phyloP scores from a whole-genome alignment of 352 stramenopile genomes.

The Albugo laibachii region DNA sequence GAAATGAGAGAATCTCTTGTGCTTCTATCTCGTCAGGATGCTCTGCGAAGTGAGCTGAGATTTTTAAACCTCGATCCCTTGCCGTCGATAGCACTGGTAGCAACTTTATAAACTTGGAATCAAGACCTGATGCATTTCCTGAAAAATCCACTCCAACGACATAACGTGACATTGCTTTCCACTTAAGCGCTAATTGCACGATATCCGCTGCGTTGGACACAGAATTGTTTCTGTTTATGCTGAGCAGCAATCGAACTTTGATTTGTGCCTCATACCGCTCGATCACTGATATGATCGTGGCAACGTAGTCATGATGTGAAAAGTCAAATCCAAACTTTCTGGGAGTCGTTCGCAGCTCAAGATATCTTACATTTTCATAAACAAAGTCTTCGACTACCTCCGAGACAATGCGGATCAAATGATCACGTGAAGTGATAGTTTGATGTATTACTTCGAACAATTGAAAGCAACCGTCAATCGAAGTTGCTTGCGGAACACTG shows the following conservation, averaged over 20 bases:
- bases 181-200: slow-evolving; percentile 30
- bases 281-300: slow-evolving; percentile 39
- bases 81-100: slow-evolving; percentile 49
- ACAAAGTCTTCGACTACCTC: slow-evolving; percentile 76
- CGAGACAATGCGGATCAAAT: slow-evolving; percentile 41
- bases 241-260: slow-evolving; percentile 53
- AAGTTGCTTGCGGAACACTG: slow-evolving; percentile 4
- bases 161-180: slow-evolving; percentile 18
- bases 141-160: slow-evolving; percentile 77
- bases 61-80: slow-evolving; percentile 45
- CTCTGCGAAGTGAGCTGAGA: slow-evolving; percentile 87
- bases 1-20: slow-evolving; percentile 67
- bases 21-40: slow-evolving; percentile 72
- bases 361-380: slow-evolving; percentile 55
- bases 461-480: slow-evolving; percentile 70
- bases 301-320: slow-evolving; percentile 40
- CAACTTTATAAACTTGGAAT: slow-evolving; percentile 76
- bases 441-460: slow-evolving; percentile 78
- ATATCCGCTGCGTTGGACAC: slow-evolving; percentile 42
- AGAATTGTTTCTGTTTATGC: slow-evolving; percentile 59
- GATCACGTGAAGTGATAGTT: slow-evolving; percentile 42
- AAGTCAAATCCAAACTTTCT: slow-evolving; percentile 31
- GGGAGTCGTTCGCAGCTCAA: slow-evolving; percentile 72
- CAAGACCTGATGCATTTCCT: slow-evolving; percentile 51
- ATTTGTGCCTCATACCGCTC: slow-evolving; percentile 49